Base-by-base conservation (phyloP, 768 basidiomycete genomes). In the Fistulinella prunicolor region DNA sequence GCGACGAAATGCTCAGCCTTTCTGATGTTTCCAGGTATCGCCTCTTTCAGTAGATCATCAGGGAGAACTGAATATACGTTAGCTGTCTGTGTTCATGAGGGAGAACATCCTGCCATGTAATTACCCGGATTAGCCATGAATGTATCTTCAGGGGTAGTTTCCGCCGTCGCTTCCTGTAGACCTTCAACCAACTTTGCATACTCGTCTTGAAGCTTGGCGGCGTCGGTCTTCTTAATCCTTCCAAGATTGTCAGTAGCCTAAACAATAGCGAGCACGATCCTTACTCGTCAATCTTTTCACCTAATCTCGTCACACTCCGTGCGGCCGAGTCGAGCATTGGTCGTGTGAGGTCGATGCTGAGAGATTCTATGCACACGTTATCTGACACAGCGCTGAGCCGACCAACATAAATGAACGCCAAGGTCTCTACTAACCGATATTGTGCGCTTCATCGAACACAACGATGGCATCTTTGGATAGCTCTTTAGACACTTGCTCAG, bases 1-100 rank as follows among this genome's bases (percentile, higher is more conserved):
- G 96, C 95, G 14, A 97, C 92, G 59, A 99, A 99, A 70, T 99
- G 96, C 63, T 99, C 96, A 0, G 96, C 96, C 67, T 98, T 96
- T 38, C 96, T 80, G 50, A 99, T 99, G 60, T 99, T 99, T 10
- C 96, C 96, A 26, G 96, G 96, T 41, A 99, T 80, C 6, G 96
- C 95, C 70, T 99, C 96, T 44, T 85, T 86, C 39, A 99, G 74
- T 39, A 99, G 79, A 65, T 99, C 96, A 49, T 94, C 92, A 19
- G 96, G 95, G 2, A 99, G 74, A 24, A 91, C 93, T 93, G 52
- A 9, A n/a, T 46, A 42, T 14, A 28, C 17, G 46, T 50, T 29
- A 44, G 50, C 43, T 21, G 14, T 28, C 21, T 12, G 16, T 37
- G 20, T 34, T 10, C 30, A 19, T 7, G 22, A 17, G 10, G 13